These are phyloP conservation scores for Chaetomidium leptoderma DNA, from an alignment of 495 filamentous ascomycete species.

Conservation along the genomic window DNA sequence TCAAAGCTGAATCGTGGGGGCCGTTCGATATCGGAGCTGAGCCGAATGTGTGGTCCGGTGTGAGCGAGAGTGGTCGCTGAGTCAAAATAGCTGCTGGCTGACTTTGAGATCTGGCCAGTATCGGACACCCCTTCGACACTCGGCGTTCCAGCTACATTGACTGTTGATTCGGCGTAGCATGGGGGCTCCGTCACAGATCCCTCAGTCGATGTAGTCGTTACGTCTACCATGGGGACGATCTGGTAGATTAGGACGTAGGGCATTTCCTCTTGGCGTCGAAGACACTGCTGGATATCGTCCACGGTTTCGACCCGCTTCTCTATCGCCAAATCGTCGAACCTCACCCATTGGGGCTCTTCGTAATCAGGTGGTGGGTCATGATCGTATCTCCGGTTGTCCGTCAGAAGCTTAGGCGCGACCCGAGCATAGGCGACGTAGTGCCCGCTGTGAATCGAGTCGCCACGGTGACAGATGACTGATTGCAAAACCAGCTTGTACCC, in stretches of 20 bases:
- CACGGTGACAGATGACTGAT: conserved; percentile 85
- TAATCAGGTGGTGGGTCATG: conserved; percentile 49
- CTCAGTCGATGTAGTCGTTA: conserved; percentile 51
- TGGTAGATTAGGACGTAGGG: conserved; percentile 96
- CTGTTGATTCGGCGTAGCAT: conserved; percentile 50
- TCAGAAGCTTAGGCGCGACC: conserved; percentile 54
- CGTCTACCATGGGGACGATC: conserved; percentile 77
- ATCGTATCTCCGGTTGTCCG: conserved; percentile 50
- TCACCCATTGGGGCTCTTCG: conserved; percentile 72
- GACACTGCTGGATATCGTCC: conserved; percentile 66
- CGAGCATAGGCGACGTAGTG: conserved; percentile 86
- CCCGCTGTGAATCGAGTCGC: conserved; percentile 80
- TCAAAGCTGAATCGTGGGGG: conserved; percentile 34
- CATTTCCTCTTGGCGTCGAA: conserved; percentile 65
- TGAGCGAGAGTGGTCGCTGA: conserved; percentile 28
- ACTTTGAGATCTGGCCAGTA: conserved; percentile 29
- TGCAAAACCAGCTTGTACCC: conserved; percentile 85
- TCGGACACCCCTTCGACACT: conserved; percentile 15
- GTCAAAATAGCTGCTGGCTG: conserved; percentile 43
- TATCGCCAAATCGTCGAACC: conserved; percentile 77
- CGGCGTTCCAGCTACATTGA: conserved; percentile 20
- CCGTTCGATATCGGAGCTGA: conserved; percentile 39
- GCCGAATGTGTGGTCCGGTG: conserved; percentile 35
- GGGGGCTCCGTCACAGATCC: conserved; percentile 51
- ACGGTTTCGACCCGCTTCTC: conserved; percentile 61